A percentile compares a stretch with the other conserved stretches of the same genome.
Evolutionary conservation across 495 filamentous ascomycete species (phyloP).

Genomic region (Thermochaetoides thermophila): DNA sequence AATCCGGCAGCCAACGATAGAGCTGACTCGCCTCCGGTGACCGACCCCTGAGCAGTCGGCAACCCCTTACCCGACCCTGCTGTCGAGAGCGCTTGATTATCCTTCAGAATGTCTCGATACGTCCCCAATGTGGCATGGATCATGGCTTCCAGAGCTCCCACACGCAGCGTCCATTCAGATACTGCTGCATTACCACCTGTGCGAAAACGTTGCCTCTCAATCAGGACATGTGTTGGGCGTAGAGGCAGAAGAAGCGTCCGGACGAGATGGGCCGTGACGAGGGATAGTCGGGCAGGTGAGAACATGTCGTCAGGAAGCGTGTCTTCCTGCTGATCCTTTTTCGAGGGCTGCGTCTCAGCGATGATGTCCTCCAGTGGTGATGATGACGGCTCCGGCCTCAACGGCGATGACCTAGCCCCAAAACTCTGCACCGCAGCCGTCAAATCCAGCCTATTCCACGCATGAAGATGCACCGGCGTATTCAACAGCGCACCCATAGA

Average conservation of each 20-base stretch:
- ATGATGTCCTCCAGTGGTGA: background rate
- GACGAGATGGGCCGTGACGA: constrained; percentile 48
- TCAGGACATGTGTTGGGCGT: constrained; percentile 58
- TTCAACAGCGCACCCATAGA: constrained; percentile 22
- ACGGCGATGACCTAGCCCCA: background rate
- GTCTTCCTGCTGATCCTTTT: constrained; percentile 15
- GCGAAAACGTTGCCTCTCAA: constrained; percentile 83
- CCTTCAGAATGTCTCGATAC: background rate
- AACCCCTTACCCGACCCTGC: no score
- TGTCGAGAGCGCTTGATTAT: no score
- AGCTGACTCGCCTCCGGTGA: constrained; percentile 10
- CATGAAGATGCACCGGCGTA: constrained; percentile 20
- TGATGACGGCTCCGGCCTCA: background rate
- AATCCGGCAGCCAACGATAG: constrained; percentile 21
- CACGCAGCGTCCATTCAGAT: constrained; percentile 78
- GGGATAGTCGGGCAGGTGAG: constrained; percentile 41
- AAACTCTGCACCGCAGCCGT: no score
- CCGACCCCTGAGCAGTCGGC: no score
- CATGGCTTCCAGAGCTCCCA: constrained; percentile 85
- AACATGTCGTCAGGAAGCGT: constrained; percentile 31
- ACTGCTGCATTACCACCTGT: constrained; percentile 47
- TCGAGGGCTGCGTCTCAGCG: background rate
- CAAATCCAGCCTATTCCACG: constrained; percentile 20
- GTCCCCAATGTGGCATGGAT: constrained; percentile 60
- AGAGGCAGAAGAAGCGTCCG: constrained; percentile 32